Percentiles rank a stretch among this genome's conserved stretches.
Conservation (phyloP, 371 early-diverging fungal genomes). For the Nematocida sp. region DNA sequence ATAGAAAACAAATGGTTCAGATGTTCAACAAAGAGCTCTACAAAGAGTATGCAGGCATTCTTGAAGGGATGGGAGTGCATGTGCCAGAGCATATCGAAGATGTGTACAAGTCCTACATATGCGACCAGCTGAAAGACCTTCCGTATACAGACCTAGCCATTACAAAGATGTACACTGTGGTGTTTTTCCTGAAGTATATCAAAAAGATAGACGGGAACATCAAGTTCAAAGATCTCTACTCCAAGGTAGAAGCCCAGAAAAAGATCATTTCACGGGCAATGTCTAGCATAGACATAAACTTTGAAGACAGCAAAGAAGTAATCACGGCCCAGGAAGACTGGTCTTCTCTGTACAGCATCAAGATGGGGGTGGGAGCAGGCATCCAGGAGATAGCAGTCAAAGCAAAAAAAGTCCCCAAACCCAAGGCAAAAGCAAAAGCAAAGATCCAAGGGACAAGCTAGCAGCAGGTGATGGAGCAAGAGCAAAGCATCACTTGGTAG, state of each 20-base stretch:
- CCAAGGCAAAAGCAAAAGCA: background rate
- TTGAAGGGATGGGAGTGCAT: background rate
- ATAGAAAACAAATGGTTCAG: background rate
- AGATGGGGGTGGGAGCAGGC: background rate
- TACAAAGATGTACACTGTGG: constrained; percentile 29
- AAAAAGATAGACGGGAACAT: constrained; percentile 22
- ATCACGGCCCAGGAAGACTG: constrained; percentile 15
- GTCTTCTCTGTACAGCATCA: constrained; percentile 32
- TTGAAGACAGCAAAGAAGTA: background rate
- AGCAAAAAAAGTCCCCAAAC: background rate
- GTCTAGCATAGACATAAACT: constrained; percentile 18
- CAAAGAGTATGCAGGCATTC: constrained; percentile 9
- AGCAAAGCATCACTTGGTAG: constrained; percentile 1
- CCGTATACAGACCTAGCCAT: constrained; percentile 23
- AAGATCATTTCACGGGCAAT: constrained; percentile 31
- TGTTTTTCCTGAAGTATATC: constrained; percentile 43
- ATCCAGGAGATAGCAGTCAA: background rate
- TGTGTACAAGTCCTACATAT: constrained; percentile 21
- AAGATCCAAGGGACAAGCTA: too few species aligned
- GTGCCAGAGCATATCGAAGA: constrained; percentile 13
- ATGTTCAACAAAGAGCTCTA: constrained; percentile 15
- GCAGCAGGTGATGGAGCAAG: background rate
- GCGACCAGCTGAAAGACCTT: constrained; percentile 8
- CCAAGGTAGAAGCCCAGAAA: constrained; percentile 41
- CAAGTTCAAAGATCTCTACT: constrained; percentile 28